Evolutionary conservation across 371 early-diverging fungal genomes (phyloP).

Genomic region (Apophysomyces ossiformis): DNA sequence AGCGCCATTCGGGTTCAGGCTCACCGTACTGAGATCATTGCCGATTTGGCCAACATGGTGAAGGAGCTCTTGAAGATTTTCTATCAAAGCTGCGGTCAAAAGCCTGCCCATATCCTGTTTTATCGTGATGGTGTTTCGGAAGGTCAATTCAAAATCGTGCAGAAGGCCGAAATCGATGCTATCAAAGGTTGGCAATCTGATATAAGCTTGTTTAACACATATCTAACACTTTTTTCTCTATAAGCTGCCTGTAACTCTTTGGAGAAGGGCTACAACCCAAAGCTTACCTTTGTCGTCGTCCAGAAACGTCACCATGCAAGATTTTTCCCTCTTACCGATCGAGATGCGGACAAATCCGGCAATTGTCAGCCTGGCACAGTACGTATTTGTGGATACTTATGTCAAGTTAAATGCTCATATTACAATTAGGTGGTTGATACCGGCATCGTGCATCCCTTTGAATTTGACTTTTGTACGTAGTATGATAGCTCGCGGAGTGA

Average conservation of each 20-base stretch:
- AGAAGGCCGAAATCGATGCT: slow-evolving; percentile 48
- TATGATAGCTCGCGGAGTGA: slow-evolving; percentile 33
- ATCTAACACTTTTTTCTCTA: not conserved
- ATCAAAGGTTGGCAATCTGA: slow-evolving; percentile 65
- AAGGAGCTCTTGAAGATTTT: slow-evolving; percentile 77
- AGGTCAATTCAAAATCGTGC: slow-evolving; percentile 77
- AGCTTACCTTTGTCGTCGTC: slow-evolving; percentile 89
- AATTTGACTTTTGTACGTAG: slow-evolving; percentile 75
- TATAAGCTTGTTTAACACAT: slow-evolving; percentile 36
- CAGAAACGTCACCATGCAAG: slow-evolving; percentile 95
- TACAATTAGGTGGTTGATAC: slow-evolving; percentile 68
- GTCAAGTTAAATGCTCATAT: not conserved
- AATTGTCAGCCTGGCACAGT: slow-evolving; percentile 77
- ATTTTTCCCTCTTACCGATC: slow-evolving; percentile 79
- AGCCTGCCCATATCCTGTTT: slow-evolving; percentile 85
- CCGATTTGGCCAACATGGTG: slow-evolving; percentile 71
- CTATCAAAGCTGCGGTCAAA: slow-evolving; percentile 57
- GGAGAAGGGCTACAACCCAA: slow-evolving; percentile 72
- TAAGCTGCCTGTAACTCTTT: slow-evolving; percentile 70
- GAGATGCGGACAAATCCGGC: slow-evolving; percentile 37
- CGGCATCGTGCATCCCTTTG: slow-evolving; percentile 73
- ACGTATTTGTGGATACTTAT: not conserved
- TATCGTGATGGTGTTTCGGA: slow-evolving; percentile 92
- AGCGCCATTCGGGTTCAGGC: slow-evolving; percentile 76
- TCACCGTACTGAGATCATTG: slow-evolving; percentile 79